phyloP scores from a whole-genome alignment of 371 early-diverging fungal species.

The Zychaea mexicana region DNA sequence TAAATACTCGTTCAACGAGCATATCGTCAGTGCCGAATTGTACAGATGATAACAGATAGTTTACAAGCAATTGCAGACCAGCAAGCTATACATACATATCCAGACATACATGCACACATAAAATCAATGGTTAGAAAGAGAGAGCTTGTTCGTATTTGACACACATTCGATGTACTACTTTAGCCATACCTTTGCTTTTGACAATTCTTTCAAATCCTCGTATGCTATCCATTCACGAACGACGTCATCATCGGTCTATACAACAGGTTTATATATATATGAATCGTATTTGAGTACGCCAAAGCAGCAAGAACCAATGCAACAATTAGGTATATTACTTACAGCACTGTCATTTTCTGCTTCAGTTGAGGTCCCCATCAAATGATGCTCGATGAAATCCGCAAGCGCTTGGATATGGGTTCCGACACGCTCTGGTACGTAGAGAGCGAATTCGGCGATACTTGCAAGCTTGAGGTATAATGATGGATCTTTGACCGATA shows the following conservation, averaged over 20 bases:
- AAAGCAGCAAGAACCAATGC: too few relatives aligned
- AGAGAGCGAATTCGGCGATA: conserved; percentile 60
- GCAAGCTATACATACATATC: conserved; percentile 19
- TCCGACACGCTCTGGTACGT: conserved; percentile 51
- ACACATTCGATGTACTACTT: too few relatives aligned
- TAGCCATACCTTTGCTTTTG: too few relatives aligned
- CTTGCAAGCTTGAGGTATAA: conserved; percentile 51
- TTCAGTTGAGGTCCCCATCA: conserved; percentile 48
- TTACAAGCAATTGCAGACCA: conserved; percentile 34
- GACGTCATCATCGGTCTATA: too few relatives aligned
- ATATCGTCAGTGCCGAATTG: conserved; percentile 15
- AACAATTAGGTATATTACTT: too few relatives aligned
- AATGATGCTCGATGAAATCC: conserved; percentile 60
- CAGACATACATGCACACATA: too few relatives aligned
- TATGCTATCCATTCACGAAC: too few relatives aligned
- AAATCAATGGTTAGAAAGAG: conserved; percentile 4
- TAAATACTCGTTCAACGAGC: conserved; percentile 20
- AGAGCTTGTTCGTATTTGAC: too few relatives aligned
- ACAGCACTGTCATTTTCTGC: conserved; percentile 18
- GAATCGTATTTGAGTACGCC: too few relatives aligned
- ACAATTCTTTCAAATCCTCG: too few relatives aligned
- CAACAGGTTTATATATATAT: too few relatives aligned
- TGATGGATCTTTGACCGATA: conserved; percentile 34
- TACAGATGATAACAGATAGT: conserved; percentile 26
- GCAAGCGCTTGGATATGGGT: conserved; percentile 39